Conservation (phyloP, 1,284 basidiomycete genomes). For the Ganoderma meredithae region DNA sequence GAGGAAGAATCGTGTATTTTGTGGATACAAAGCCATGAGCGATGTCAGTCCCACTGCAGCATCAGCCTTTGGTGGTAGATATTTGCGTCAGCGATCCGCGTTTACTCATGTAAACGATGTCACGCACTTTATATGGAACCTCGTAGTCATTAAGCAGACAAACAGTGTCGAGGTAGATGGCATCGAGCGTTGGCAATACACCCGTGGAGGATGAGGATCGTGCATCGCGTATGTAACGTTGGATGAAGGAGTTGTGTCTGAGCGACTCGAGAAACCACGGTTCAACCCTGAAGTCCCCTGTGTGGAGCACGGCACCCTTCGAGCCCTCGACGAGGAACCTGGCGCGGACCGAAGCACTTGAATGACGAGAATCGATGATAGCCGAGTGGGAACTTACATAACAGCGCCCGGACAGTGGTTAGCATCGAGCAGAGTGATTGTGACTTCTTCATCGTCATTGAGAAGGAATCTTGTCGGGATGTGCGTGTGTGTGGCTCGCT, state of each 20-base stretch:
- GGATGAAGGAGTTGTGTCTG: conserved; percentile 70
- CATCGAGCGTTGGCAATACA: conserved; percentile 60
- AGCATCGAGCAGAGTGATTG: conserved; percentile 86
- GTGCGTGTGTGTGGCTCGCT: conserved; percentile 64
- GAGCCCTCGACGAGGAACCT: conserved; percentile 90
- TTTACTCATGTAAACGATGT: neutral
- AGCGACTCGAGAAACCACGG: conserved; percentile 77
- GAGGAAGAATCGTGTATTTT: conserved; percentile 81
- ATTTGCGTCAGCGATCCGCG: neutral
- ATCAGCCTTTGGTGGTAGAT: conserved; percentile 53
- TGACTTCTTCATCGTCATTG: conserved; percentile 63
- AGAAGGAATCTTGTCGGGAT: conserved; percentile 72
- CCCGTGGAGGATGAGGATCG: conserved; percentile 21
- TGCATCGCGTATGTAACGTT: conserved; percentile 62
- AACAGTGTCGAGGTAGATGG: conserved; percentile 90
- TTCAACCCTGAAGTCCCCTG: conserved; percentile 92
- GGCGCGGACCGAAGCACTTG: neutral
- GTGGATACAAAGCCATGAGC: conserved; percentile 74
- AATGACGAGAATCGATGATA: neutral
- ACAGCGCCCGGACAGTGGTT: conserved; percentile 95
- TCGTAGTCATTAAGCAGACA: conserved; percentile 64
- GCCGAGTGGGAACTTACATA: conserved; percentile 64
- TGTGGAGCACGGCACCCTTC: conserved; percentile 82
- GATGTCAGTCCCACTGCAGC: conserved; percentile 73
- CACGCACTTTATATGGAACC: conserved; percentile 77